Evolutionary conservation across 176 grass and related monocot genomes (phyloP).

Genomic region (Chrysopogon serrulatus): DNA sequence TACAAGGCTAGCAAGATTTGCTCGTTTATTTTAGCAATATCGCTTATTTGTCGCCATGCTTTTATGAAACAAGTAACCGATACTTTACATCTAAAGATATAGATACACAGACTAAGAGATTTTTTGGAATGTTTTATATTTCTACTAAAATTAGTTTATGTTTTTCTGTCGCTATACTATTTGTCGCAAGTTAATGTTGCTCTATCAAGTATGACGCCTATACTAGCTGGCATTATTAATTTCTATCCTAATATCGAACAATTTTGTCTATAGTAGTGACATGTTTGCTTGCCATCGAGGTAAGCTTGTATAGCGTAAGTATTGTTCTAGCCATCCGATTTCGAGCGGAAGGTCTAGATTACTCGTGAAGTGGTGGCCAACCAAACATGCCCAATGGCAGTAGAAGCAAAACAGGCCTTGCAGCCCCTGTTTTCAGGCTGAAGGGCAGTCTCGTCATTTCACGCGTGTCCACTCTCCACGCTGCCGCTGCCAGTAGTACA

Average conservation of each 20-base stretch:
- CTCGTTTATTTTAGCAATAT: not conserved
- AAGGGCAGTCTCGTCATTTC: slow-evolving; percentile 8
- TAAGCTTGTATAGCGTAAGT: not conserved
- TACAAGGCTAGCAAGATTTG: not conserved
- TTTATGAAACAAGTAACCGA: not conserved
- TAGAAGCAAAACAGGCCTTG: rapidly evolving
- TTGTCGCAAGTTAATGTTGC: not conserved
- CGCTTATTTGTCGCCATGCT: not conserved
- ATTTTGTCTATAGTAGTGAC: not conserved
- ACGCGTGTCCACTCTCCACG: not conserved
- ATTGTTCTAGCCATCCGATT: not conserved
- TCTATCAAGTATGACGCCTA: not conserved
- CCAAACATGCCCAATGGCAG: not conserved
- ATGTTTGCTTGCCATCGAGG: not conserved
- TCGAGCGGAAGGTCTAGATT: not conserved
- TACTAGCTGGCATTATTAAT: not conserved
- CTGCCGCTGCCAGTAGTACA: not conserved
- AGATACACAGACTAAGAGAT: not conserved
- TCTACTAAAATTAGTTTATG: not conserved
- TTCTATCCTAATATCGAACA: not conserved
- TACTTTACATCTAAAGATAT: not conserved
- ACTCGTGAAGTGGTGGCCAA: not conserved
- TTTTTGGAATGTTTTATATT: not conserved
- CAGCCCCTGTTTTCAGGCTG: not conserved
- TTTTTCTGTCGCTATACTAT: not conserved